These are phyloP conservation scores for Myxozyma vanderwaltii DNA, from an alignment of 805 yeast genomes.

Conservation along the genomic window DNA sequence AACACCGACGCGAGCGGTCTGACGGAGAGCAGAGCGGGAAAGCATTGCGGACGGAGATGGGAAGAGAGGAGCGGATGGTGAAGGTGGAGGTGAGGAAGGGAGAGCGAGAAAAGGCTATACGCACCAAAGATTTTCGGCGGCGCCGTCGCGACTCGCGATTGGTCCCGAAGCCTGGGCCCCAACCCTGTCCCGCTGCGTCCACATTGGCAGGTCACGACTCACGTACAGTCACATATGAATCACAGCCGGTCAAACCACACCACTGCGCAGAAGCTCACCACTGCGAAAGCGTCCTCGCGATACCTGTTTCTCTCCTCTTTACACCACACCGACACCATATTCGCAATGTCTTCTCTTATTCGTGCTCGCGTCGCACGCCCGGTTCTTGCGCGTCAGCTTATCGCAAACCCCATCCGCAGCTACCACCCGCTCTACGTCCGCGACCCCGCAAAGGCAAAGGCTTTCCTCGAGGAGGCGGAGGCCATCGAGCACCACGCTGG, in stretches of 20 bases:
- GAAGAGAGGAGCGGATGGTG: conserved; percentile 15
- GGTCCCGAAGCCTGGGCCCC: conserved; percentile 7
- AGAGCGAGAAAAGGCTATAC: conserved; percentile 12
- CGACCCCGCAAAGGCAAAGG: conserved; percentile 28
- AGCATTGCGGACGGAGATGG: conserved; percentile 28
- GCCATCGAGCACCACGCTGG: conserved; percentile 76
- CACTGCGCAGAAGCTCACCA: conserved; percentile 6
- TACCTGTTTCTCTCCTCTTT: background rate
- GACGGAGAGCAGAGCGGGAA: conserved; percentile 48
- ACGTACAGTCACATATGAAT: background rate
- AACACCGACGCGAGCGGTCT: conserved; percentile 45
- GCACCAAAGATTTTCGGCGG: conserved; percentile 15
- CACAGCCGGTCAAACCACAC: conserved; percentile 7
- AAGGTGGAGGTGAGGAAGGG: conserved; percentile 17
- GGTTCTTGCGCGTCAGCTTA: conserved; percentile 5
- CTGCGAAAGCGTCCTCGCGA: background rate
- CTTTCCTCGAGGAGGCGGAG: conserved; percentile 19
- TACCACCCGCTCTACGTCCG: conserved; percentile 11
- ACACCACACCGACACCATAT: background rate
- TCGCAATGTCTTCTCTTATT: conserved; percentile 27
- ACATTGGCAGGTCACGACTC: conserved; percentile 10
- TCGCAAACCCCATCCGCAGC: conserved; percentile 10
- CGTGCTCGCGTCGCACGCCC: conserved; percentile 19
- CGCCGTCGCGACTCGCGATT: conserved; percentile 10
- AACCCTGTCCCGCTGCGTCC: conserved; percentile 4